Evolutionary conservation across 495 filamentous ascomycete genomes (phyloP), one percentile per base, ranked within the genome.

Genomic region (Chaetomium tenue): DNA sequence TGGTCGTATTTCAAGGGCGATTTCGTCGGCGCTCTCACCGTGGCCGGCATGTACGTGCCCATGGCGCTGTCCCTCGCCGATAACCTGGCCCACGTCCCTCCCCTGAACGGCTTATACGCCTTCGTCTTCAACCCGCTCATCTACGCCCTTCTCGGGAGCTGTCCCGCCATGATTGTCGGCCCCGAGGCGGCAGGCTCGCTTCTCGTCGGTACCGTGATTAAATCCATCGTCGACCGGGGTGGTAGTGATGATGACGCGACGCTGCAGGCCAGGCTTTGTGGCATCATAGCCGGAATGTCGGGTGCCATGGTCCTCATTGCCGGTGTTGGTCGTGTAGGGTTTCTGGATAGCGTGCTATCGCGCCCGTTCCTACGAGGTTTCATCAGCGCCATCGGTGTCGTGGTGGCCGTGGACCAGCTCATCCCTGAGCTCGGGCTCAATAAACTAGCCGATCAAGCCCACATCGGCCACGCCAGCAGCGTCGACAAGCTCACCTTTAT

Each of bases 1-100:
- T 89, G 84, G 86, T 83, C 84, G 6, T 96, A 88, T 73, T 75
- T 98, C 30, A 83, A 88, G 67, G 94, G 95, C 37, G 94, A 99
- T 77, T 79, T 97, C 37, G 81, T 92, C 12, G 92, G 94, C 15
- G 85, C 90, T 52, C 74, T 98, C 59, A 97, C 94, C 2, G 88
- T 99, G 77, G 91, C 93, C 1, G 96, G 92, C 16, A 92, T 99
- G 79, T 99, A 99, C 71, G 90, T 99, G 44, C 94, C 94, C 28
- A 97, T 99, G 93, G 88, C 93, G 0, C 84, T 99, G 30, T 97
- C 93, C 5, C 84, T 92, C 63, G 92, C 93, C n/a, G 86, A 89
- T 30, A 99, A 98, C 74, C 86, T 99, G 46, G 94, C 88, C 8
- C 93, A 98, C 70, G 86, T 97, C 18, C 92, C 93, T 11, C 88